Evolutionary conservation across 2,329 filamentous ascomycete species (phyloP).

Genomic region (Dactylellina drechsleri): DNA sequence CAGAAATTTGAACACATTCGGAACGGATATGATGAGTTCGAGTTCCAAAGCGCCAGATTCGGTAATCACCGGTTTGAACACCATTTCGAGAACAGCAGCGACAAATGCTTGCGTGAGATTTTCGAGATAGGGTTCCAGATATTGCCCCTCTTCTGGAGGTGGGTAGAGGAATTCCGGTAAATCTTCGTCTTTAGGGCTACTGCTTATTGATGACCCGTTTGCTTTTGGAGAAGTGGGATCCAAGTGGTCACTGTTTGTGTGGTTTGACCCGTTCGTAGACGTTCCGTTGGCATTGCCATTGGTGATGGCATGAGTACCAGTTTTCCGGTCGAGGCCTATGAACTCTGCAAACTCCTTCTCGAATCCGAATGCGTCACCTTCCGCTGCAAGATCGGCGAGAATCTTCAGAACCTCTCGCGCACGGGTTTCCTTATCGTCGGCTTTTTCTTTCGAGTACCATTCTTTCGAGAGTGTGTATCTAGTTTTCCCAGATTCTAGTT

Average conservation of each 20-base stretch:
- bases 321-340: constrained; percentile 47
- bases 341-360: constrained; percentile 54
- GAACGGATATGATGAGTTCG: constrained; percentile 47
- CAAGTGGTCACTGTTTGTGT: constrained; percentile 25
- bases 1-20: constrained; percentile 53
- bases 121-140: constrained; percentile 34
- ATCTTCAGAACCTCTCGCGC: constrained; percentile 34
- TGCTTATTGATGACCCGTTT: constrained; percentile 30
- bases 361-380: constrained; percentile 49
- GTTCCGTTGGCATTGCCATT: constrained; percentile 24
- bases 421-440: constrained; percentile 24
- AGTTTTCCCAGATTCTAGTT: constrained; percentile 20
- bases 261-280: constrained; percentile 27
- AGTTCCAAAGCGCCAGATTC: constrained; percentile 43
- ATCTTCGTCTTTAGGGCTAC: constrained; percentile 39
- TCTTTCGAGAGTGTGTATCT: constrained; percentile 35
- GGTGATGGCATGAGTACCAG: constrained; percentile 34
- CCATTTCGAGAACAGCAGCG: constrained; percentile 43
- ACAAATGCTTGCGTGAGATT: constrained; percentile 47
- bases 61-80: constrained; percentile 47
- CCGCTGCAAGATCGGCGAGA: constrained; percentile 37
- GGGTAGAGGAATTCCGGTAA: constrained; percentile 52
- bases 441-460: constrained; percentile 10
- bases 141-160: constrained; percentile 44
- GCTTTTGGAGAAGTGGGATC: constrained; percentile 28